Evolutionary conservation across 2,329 filamentous ascomycete genomes (phyloP).

Genomic region (Juglanconis oblonga): DNA sequence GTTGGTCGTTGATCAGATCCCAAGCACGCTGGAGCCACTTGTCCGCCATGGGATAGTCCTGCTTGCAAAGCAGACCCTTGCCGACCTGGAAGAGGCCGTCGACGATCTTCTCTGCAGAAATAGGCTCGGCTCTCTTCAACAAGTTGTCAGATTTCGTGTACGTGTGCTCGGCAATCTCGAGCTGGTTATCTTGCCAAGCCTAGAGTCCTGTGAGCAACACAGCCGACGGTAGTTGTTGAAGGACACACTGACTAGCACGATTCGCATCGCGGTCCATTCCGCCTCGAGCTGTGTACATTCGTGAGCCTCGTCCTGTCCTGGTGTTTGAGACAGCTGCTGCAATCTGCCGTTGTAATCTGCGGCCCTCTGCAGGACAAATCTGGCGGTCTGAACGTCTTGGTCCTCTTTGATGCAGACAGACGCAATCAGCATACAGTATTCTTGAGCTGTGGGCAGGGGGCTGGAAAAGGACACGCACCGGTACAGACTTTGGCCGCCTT

Average conservation of each 20-base stretch:
- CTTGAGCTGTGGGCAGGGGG: background rate
- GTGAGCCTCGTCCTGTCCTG: conserved; percentile 29
- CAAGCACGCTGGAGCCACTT: conserved; percentile 74
- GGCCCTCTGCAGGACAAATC: conserved; percentile 61
- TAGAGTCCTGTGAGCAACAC: conserved; percentile 31
- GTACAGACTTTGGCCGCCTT: conserved; percentile 64
- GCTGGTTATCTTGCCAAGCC: conserved; percentile 71
- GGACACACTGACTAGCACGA: conserved; percentile 57
- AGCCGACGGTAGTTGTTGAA: conserved; percentile 8
- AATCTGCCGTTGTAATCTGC: conserved; percentile 51
- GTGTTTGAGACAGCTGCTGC: conserved; percentile 26
- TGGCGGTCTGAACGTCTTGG: conserved; percentile 54
- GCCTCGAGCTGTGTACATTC: conserved; percentile 41
- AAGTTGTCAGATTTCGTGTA: conserved; percentile 57
- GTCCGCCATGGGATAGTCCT: conserved; percentile 52
- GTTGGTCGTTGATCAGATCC: conserved; percentile 53
- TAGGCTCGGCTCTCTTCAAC: conserved; percentile 39
- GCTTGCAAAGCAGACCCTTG: conserved; percentile 49
- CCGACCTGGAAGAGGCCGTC: conserved; percentile 74
- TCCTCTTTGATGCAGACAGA: conserved; percentile 35
- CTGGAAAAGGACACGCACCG: conserved; percentile 31
- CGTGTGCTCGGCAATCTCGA: conserved; percentile 77
- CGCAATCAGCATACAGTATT: conserved; percentile 22
- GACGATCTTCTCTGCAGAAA: conserved; percentile 58
- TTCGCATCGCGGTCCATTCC: conserved; percentile 66